Evolutionary conservation across 768 basidiomycete genomes (phyloP), one percentile per base, ranked within the genome.

Genomic region (Panaeolus papilionaceus): DNA sequence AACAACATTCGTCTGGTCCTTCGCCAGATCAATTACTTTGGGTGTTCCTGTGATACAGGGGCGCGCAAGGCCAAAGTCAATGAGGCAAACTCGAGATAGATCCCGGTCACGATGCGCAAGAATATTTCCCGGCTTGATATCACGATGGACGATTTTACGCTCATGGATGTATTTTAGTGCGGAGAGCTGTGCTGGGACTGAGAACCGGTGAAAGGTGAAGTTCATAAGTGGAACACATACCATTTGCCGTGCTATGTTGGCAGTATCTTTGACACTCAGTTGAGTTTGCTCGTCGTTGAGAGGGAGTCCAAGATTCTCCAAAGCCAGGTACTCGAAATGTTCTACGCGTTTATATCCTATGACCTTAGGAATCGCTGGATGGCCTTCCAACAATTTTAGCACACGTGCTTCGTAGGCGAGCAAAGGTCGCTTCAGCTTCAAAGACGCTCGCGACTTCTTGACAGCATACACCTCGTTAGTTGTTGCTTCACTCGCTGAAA

Each of bases 81-180:
- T 73, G 51, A 80, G 68, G 38, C 68, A 66, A 66, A 81, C 68
- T 61, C n/a, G 69, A 10, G 72, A 73, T 42, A 71, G 58, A 63
- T 78, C 73, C 10, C 51, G 62, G 28, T 66, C 65, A 26, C 70
- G 70, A 38, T 72, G 70, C 39, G 65, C 70, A 63, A 79, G 75
- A n/a, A 81, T 72, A 69, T 81, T 80, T 4, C 72, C 75, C 7
- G 79, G 78, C 61, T 79, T 79, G 68, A 82, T 76, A 66, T 80
- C 79, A 37, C 80, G 75, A 71, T 81, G 79, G 37, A 79, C 72
- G 16, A 80, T 75, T n/a, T 73, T 73, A 47, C 70, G 71, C 40
- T 49, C 62, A 70, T 79, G 78, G n/a, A 80, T 69, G 67, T 78
- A 77, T 38, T 78, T 64, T 62, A 79, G 67, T 18, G 72, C 75